Evolutionary conservation across 2,329 filamentous ascomycete genomes (phyloP).

Genomic region (Exophiala oligosperma): DNA sequence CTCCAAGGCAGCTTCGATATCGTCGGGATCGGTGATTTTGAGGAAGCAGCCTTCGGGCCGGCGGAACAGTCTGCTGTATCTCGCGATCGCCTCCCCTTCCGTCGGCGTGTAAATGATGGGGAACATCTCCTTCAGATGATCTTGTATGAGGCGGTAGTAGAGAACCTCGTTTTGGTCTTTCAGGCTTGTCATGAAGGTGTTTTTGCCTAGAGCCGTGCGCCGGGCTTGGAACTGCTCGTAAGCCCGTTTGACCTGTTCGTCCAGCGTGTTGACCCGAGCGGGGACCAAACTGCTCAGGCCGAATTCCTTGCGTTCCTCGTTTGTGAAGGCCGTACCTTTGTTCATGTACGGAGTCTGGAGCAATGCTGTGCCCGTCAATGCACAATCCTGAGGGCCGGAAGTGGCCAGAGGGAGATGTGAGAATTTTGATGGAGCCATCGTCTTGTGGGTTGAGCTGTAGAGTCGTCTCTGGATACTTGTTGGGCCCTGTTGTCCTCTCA

Average conservation of each 20-base stretch:
- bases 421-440: slow-evolving; percentile 26
- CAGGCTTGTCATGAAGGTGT: slow-evolving; percentile 82
- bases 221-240: slow-evolving; percentile 73
- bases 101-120: slow-evolving; percentile 89
- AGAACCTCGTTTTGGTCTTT: slow-evolving; percentile 84
- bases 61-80: slow-evolving; percentile 77
- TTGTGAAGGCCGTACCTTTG: slow-evolving; percentile 77
- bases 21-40: slow-evolving; percentile 67
- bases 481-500: too few relatives aligned
- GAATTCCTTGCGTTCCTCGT: slow-evolving; percentile 68
- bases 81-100: slow-evolving; percentile 77
- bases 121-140: slow-evolving; percentile 85
- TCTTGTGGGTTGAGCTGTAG: neutral
- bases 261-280: slow-evolving; percentile 68
- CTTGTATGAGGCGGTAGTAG: slow-evolving; percentile 72
- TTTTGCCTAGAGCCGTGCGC: slow-evolving; percentile 70
- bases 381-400: slow-evolving; percentile 34
- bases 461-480: neutral
- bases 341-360: slow-evolving; percentile 71
- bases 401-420: slow-evolving; percentile 35
- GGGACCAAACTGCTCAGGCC: slow-evolving; percentile 73
- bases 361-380: slow-evolving; percentile 50
- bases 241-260: slow-evolving; percentile 73
- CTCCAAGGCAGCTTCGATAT: slow-evolving; percentile 64
- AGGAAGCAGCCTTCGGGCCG: slow-evolving; percentile 79